Base-by-base conservation (phyloP, 2,329 filamentous ascomycete genomes). In the Fusarium sp. region DNA sequence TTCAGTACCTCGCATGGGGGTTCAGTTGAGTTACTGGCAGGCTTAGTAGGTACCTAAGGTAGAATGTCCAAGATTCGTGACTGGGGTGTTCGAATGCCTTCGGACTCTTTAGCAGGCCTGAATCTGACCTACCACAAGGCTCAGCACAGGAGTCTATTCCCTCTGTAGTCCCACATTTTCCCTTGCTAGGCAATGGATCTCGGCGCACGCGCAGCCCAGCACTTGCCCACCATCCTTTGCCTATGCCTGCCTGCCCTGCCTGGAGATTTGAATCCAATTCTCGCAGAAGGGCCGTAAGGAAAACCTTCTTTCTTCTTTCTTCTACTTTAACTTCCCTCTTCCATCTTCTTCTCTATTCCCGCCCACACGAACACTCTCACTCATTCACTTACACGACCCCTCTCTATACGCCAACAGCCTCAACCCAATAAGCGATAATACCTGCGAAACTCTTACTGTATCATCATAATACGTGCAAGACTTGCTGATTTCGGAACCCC, bases 261-360 rank as follows among this genome's bases (percentile, higher is more conserved):
- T 76, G 55, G 61, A 67, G 61, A 63, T 59, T 75, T 68, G 56
- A 59, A 64, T 52, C 52, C 42, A 59, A 70, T 69, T 69, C 59
- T 71, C 57, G 45, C 57, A 72, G 62, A 66, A 75, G 54, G 57
- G 51, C 52, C 72, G 38, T 66, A 75, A 71, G 70, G 69, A 75
- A 77, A 76, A 73, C 74, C 74, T 76, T 74, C 67, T 38, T 39
- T 41, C 74, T 76, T 74, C 67, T 38, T 39, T 41, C 56, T 62
- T 63, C 31, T 51, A 51, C 48, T 51, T 15, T 64, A 60, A 54
- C 63, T 71, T 56, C 38, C 52, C 71, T 70, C 60, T 62, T 67
- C 49, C 72, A 70, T 73, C 69, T 66, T 57, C 44, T 49, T 57
- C 49, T 58, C 48, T 49, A 52, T 60, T 64, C 41, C 62, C 49